Base-by-base conservation (phyloP, 2,329 filamentous ascomycete genomes). In the Mycogone perniciosa region DNA sequence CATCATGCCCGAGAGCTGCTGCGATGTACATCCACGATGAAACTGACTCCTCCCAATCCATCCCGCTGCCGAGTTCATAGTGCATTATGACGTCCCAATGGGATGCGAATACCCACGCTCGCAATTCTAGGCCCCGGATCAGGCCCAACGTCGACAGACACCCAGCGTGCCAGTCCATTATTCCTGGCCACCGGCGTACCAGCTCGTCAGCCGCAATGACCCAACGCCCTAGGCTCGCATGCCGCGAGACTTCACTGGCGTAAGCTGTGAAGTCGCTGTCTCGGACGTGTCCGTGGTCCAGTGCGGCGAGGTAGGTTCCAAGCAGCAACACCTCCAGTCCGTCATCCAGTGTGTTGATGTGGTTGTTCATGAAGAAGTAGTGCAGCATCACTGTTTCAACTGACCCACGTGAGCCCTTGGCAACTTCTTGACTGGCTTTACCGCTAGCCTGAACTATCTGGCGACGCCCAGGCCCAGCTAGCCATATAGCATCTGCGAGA, bases 311-410 rank as follows among this genome's bases (percentile, higher is more conserved):
- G 9, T 46, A 50, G 9, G 44, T n/a, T 31, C 42, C 48, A 6
- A 50, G 42, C 5, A 34, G 9, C 35, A 35, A 9, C 30, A 46
- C 6, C 34, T 50, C 48, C 37, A 50, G 43, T 3, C 42, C 43
- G 1, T 50, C 42, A 4, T 6, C 6, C 5, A 50, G 48, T 7
- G 48, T 50, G 37, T 40, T 30, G 43, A 50, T 37, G 43, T 50
- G 48, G 43, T 50, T 50, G 30, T 50, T 50, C 43, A 50, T 11
- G 29, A 50, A 50, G 31, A 40, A 50, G 44, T 50, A 50, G 8
- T 50, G 48, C 13, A 50, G 48, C 34, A 50, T 4, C 13, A 50
- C 33, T 6, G 48, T 50, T 29, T 50, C 48, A 6, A 40, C 33
- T 2, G 48, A 45, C 27, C 48, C 48, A 4, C 48, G 48, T 20